Percentiles rank a stretch among this genome's conserved stretches.
phyloP scores from a whole-genome alignment of 2,329 filamentous ascomycete genomes.

The Aspergillus aculeatinus region DNA sequence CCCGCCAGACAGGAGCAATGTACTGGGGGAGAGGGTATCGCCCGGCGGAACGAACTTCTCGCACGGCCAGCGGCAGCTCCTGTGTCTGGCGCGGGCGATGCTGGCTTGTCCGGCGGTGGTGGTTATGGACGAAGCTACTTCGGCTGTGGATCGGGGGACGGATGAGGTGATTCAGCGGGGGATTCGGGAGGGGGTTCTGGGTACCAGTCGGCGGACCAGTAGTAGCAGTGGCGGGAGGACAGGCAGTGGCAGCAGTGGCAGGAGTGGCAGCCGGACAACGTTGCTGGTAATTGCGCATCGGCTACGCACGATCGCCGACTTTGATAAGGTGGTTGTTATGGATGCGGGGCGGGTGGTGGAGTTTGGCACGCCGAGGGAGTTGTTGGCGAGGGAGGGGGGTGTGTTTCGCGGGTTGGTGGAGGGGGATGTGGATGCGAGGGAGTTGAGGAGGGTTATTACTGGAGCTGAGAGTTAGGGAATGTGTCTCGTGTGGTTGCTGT shows the following conservation, averaged over 20 bases:
- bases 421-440: slow-evolving; percentile 26
- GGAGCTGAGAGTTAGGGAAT: no score
- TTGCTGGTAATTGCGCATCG: slow-evolving; percentile 73
- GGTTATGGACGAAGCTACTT: slow-evolving; percentile 76
- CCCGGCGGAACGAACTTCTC: slow-evolving; percentile 73
- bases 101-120: slow-evolving; percentile 71
- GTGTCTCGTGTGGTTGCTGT: no score
- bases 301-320: slow-evolving; percentile 72
- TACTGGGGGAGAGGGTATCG: slow-evolving; percentile 43
- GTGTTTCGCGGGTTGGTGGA: slow-evolving; percentile 59
- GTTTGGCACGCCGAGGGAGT: slow-evolving; percentile 61
- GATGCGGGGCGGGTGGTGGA: slow-evolving; percentile 67
- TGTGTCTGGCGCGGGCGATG: slow-evolving; percentile 73
- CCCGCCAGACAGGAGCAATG: no score
- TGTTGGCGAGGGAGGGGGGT: slow-evolving; percentile 55
- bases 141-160: slow-evolving; percentile 72
- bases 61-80: slow-evolving; percentile 72
- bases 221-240: no score
- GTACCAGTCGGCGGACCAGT: not conserved
- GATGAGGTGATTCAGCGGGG: slow-evolving; percentile 70
- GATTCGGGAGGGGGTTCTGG: slow-evolving; percentile 65
- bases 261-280: slow-evolving; percentile 51
- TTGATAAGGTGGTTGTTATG: slow-evolving; percentile 70
- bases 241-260: no score
- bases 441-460: not conserved